Percentiles rank a stretch among this genome's conserved stretches.
These are phyloP conservation scores for Backusella sp. DNA, from an alignment of 192 early-diverging fungal species.

Conservation along the genomic window DNA sequence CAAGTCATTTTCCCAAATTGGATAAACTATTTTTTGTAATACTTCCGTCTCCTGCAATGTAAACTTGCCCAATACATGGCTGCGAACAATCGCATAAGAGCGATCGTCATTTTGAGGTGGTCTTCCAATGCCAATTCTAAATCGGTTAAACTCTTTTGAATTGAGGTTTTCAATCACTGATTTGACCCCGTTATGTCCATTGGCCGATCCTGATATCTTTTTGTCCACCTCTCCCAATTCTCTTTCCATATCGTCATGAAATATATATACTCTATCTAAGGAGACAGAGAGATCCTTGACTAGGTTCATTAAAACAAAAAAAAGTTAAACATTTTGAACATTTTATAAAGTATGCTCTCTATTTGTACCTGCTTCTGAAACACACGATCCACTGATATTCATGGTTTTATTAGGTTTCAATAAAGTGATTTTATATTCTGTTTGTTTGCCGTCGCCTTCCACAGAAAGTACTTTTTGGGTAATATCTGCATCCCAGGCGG, in stretches of 20 bases:
- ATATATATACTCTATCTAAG: slow-evolving; percentile 47
- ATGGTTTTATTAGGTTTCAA: slow-evolving; percentile 64
- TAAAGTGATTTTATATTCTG: slow-evolving; percentile 43
- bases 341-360: neutral
- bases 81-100: slow-evolving; percentile 42
- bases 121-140: slow-evolving; percentile 69
- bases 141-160: slow-evolving; percentile 52
- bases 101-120: slow-evolving; percentile 34
- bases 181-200: slow-evolving; percentile 75
- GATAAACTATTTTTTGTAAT: slow-evolving; percentile 45
- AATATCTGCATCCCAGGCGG: slow-evolving; percentile 21
- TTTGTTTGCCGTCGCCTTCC: slow-evolving; percentile 20
- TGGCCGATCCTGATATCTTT: slow-evolving; percentile 63
- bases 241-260: slow-evolving; percentile 76
- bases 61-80: slow-evolving; percentile 59
- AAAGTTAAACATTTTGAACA: neutral
- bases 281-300: slow-evolving; percentile 46
- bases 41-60: slow-evolving; percentile 44
- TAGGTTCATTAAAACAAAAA: neutral
- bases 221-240: slow-evolving; percentile 56
- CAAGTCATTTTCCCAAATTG: slow-evolving; percentile 7
- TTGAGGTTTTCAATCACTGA: slow-evolving; percentile 55
- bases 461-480: neutral
- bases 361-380: slow-evolving; percentile 57
- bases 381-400: slow-evolving; percentile 63